Percentiles rank a stretch among this genome's conserved stretches.
Evolutionary conservation across 768 basidiomycete genomes (phyloP).

Genomic region (Calocybe indica): DNA sequence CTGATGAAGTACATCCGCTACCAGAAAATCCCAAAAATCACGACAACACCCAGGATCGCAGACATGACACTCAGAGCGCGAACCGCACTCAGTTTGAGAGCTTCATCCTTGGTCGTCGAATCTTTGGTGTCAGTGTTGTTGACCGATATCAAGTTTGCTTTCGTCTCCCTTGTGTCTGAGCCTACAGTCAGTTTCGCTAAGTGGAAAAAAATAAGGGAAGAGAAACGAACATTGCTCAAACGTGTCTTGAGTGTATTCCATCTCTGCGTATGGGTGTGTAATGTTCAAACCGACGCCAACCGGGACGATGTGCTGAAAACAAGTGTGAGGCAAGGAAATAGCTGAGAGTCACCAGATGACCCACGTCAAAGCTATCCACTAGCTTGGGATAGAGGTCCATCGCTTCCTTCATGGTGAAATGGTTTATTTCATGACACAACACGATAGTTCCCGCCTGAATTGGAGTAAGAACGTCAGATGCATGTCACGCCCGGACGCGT

Average conservation of each 20-base stretch:
- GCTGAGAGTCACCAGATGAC: conserved; percentile 3
- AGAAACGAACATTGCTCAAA: conserved; percentile 41
- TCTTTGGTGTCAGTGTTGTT: too few relatives aligned
- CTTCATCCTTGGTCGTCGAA: too few relatives aligned
- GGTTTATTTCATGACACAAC: conserved; percentile 54
- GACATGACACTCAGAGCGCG: too few relatives aligned
- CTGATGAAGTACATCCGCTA: too few relatives aligned
- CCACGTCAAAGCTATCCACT: conserved; percentile 39
- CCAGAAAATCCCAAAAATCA: too few relatives aligned
- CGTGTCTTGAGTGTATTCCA: conserved; percentile 31
- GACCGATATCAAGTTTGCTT: too few relatives aligned
- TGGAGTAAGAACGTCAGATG: background rate
- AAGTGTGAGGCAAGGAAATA: background rate
- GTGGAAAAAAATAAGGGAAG: background rate
- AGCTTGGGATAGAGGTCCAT: conserved; percentile 43
- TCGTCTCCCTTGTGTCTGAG: conserved; percentile 1
- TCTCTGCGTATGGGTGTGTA: conserved; percentile 47
- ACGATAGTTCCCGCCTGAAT: conserved; percentile 43
- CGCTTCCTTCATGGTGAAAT: conserved; percentile 57
- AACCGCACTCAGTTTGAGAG: too few relatives aligned
- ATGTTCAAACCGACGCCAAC: conserved; percentile 46
- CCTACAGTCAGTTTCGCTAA: background rate
- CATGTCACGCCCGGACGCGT: background rate
- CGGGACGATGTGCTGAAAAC: conserved; percentile 39
- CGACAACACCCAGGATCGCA: too few relatives aligned